These are phyloP conservation scores for Geotrichum phurueaensis DNA, from an alignment of 1,139 yeast genomes.

Conservation along the genomic window DNA sequence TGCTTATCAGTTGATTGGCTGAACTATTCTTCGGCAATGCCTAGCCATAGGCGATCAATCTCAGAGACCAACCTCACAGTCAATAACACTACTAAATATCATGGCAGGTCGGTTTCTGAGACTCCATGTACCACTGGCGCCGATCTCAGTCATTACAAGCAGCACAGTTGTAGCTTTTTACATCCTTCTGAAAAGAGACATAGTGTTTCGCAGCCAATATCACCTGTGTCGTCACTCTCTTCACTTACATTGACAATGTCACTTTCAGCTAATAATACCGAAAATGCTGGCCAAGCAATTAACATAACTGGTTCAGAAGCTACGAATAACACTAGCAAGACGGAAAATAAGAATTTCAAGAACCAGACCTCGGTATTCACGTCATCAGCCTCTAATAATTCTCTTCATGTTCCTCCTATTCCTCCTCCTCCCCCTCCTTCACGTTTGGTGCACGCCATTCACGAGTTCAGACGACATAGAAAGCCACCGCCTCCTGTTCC, in stretches of 20 bases:
- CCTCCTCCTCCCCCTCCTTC: slow-evolving; percentile 2
- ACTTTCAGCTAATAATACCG: background rate
- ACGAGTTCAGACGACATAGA: background rate
- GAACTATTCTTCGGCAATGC: slow-evolving; percentile 20
- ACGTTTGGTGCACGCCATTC: background rate
- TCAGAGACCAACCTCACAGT: background rate
- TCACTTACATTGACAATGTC: background rate
- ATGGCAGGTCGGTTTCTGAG: background rate
- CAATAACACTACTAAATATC: background rate
- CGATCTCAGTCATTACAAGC: background rate
- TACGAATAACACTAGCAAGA: background rate
- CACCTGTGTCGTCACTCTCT: background rate
- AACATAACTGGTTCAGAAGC: background rate
- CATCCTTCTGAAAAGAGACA: background rate
- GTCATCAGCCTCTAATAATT: background rate
- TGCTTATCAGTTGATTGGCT: slow-evolving; percentile 60
- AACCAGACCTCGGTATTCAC: background rate
- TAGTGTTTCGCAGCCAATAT: background rate
- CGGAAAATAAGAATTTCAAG: background rate
- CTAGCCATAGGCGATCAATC: background rate
- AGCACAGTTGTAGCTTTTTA: background rate
- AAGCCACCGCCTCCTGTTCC: background rate
- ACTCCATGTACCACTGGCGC: background rate
- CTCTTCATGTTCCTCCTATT: background rate
- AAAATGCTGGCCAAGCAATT: background rate